phyloP scores from a whole-genome alignment of 2,329 filamentous ascomycete species.

The Monosporascus ibericus region DNA sequence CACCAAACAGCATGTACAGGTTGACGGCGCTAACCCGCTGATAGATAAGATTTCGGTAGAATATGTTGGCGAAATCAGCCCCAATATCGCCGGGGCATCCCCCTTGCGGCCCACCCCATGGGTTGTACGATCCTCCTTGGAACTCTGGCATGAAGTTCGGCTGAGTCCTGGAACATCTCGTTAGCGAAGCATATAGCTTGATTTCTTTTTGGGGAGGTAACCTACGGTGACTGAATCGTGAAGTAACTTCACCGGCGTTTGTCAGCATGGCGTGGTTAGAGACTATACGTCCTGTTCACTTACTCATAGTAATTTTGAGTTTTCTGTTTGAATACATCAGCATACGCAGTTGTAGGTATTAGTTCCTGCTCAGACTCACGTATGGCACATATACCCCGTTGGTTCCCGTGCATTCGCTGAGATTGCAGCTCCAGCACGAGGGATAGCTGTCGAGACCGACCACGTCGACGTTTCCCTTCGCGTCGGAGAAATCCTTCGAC shows the following conservation, averaged over 20 bases:
- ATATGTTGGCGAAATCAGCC: constrained; percentile 56
- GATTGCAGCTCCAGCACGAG: constrained; percentile 58
- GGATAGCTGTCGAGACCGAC: constrained; percentile 46
- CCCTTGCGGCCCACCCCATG: constrained; percentile 54
- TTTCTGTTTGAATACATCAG: constrained; percentile 6
- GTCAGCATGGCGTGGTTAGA: background rate
- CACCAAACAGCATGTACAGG: constrained; percentile 60
- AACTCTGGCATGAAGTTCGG: constrained; percentile 54
- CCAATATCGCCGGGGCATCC: constrained; percentile 49
- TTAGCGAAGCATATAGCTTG: background rate
- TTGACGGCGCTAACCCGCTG: constrained; percentile 54
- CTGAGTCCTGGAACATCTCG: constrained; percentile 25
- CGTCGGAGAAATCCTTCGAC: constrained; percentile 53
- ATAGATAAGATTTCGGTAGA: constrained; percentile 56
- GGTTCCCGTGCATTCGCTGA: constrained; percentile 52
- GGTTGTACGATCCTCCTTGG: constrained; percentile 54
- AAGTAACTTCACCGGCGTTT: constrained; percentile 18
- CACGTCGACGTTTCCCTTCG: constrained; percentile 50
- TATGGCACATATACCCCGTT: constrained; percentile 55
- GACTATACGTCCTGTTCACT: background rate
- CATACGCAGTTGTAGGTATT: no score
- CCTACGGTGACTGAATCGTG: constrained; percentile 24
- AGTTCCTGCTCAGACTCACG: constrained; percentile 24
- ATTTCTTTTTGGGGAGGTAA: background rate
- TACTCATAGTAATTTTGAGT: constrained; percentile 17